Evolutionary conservation across 1,284 basidiomycete species (phyloP), one percentile per base, ranked within the genome.

Genomic region (Abortiporus biennis): DNA sequence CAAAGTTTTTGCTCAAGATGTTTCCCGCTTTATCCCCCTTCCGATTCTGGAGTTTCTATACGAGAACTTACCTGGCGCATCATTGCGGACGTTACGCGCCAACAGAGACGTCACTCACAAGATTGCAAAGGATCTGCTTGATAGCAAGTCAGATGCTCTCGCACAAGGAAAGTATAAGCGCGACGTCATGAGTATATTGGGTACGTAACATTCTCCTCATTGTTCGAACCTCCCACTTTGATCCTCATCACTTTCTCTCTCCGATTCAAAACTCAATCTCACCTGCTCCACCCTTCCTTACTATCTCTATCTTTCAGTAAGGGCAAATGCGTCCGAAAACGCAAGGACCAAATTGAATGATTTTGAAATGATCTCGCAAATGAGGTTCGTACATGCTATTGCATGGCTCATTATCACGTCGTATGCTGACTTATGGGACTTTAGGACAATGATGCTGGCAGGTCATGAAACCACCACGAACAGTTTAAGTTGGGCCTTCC

Each of bases 381-480:
- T 83, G 68, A 61, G 70, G 71, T 72, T 45, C 24, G 58, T 51
- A 38, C 22, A 3, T 21, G 24, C 15, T 16, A n/a, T n/a, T n/a
- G n/a, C n/a, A n/a, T n/a, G n/a, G n/a, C n/a, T 30, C 36, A 21
- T 17, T 25, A 35, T 21, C 16, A 25, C 3, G 12, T 36, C 22
- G n/a, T 23, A 9, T 30, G 8, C 19, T 38, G 19, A 32, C 21
- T 41, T 34, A 11, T 6, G n/a, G 3, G 16, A 6, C 20, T 15
- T 17, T 34, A 67, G 68, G 11, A 67, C 64, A 4, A 59, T 72
- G 29, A 47, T 73, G 22, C 50, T 67, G 43, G 65, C 68, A 9
- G 72, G 80, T 0, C 71, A 80, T 43, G 76, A 80, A 47, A 77
- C 78, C 1, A 72, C 69, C 0, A 64, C 74, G 9, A 69, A 61